phyloP scores from a whole-genome alignment of 1,139 yeast genomes.

The Debaryomyces robertsiae region DNA sequence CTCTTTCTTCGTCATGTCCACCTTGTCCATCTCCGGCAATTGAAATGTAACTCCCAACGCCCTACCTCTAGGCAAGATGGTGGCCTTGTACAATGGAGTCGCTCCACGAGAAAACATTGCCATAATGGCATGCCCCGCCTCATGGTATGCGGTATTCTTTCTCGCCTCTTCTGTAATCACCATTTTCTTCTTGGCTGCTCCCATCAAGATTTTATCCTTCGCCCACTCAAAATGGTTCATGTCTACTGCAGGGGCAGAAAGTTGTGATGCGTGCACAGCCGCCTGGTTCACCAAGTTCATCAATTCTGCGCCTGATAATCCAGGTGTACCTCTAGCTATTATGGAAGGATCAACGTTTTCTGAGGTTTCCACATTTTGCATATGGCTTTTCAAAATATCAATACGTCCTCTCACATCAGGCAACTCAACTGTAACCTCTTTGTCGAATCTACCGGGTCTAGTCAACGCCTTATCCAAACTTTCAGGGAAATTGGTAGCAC shows the following conservation, averaged over 20 bases:
- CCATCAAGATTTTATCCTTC: conserved; percentile 94
- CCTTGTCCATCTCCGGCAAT: conserved; percentile 97
- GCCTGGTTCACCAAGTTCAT: conserved; percentile 97
- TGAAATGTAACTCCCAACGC: conserved; percentile 97
- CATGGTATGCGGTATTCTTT: conserved; percentile 94
- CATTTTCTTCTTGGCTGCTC: conserved; percentile 97
- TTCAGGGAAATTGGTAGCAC: conserved; percentile 98
- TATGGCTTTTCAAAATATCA: conserved; percentile 88
- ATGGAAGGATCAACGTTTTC: conserved; percentile 84
- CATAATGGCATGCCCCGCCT: conserved; percentile 99
- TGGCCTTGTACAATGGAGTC: conserved; percentile 93
- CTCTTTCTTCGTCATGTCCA: conserved; percentile 86
- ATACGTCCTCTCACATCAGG: conserved; percentile 98
- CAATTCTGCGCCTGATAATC: conserved; percentile 94
- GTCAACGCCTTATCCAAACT: conserved; percentile 94
- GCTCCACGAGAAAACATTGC: conserved; percentile 97
- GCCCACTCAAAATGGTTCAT: conserved; percentile 98
- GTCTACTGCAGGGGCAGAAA: conserved; percentile 85
- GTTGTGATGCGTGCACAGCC: conserved; percentile 93
- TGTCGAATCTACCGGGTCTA: conserved; percentile 98
- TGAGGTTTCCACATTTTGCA: conserved; percentile 86
- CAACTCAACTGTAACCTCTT: conserved; percentile 89
- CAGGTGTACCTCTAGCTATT: conserved; percentile 96
- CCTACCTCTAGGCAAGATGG: conserved; percentile 94
- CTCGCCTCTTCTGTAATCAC: conserved; percentile 95